Base-by-base conservation (phyloP, 352 stramenopile genomes). In the Phytophthora cactorum region DNA sequence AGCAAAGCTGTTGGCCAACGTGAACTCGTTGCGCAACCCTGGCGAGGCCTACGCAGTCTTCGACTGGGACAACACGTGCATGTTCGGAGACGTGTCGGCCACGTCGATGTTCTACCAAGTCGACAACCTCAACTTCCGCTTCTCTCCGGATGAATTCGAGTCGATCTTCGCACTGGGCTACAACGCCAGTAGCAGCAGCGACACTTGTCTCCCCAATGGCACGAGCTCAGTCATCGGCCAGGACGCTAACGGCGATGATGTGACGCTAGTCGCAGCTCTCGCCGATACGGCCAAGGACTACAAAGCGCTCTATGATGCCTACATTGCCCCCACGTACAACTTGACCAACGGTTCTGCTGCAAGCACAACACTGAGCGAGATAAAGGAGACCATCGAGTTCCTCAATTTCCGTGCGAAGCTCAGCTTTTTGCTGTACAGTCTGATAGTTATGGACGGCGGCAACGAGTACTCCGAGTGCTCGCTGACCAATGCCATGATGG, bases 31-130 rank as follows among this genome's bases (percentile, higher is more conserved):
- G 7, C 78, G 78, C 9, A 41, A 38, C 17, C 14, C 49, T n/a
- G 69, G 78, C 32, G 74, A 86, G 61, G 69, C 66, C 25, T 86
- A 83, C 65, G 72, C 68, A 28, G 68, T 79, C 27, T 81, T 83
- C 46, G 77, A 85, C 69, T 85, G 77, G 74, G 77, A 85, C 58
- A 85, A 86, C 70, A 86, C 77, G 68, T 82, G 74, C 69, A 80
- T 82, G 68, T 86, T 65, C 63, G 75, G 78, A 43, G 78, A 86
- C 55, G 74, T 83, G 11, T 82, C 74, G 69, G 73, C 79, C 57
- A 82, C 75, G 45, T 82, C 60, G 15, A 65, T 83, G 54, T 74
- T 65, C 60, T 86, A 80, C 75, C 78, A 86, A 43, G 68, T 86
- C 22, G 64, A 81, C 49, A 81, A 70, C 39, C 63, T 86, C 12